Conservation (phyloP, 805 yeast genomes). For the Ogataea nonfermentans region DNA sequence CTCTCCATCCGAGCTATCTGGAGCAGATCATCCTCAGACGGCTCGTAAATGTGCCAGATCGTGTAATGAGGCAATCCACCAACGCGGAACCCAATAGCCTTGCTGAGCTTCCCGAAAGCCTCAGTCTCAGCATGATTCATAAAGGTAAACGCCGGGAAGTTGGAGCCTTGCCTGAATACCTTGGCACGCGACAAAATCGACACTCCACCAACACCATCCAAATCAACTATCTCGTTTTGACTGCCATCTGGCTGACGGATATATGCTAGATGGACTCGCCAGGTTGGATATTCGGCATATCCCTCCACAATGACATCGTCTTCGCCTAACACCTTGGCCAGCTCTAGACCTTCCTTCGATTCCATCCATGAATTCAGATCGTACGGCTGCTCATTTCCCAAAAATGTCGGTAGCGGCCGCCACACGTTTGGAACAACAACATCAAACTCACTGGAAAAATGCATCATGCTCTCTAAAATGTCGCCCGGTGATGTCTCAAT, state of each 20-base stretch:
- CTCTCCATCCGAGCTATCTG: constrained; percentile 70
- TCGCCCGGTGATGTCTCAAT: constrained; percentile 80
- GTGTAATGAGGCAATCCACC: constrained; percentile 91
- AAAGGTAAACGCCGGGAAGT: constrained; percentile 82
- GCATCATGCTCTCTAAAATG: constrained; percentile 72
- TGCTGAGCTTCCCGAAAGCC: constrained; percentile 82
- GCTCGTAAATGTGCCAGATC: constrained; percentile 88
- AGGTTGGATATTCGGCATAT: constrained; percentile 81
- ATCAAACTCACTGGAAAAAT: constrained; percentile 53
- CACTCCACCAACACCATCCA: constrained; percentile 89
- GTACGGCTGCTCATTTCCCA: constrained; percentile 90
- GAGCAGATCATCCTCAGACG: constrained; percentile 77
- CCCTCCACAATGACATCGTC: constrained; percentile 90
- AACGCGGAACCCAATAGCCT: constrained; percentile 72
- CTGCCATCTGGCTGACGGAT: constrained; percentile 60
- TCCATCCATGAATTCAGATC: constrained; percentile 97
- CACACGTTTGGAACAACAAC: constrained; percentile 88
- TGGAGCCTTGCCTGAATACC: constrained; percentile 74
- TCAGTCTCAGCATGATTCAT: constrained; percentile 87
- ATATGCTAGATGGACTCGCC: constrained; percentile 80
- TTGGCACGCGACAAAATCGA: constrained; percentile 74
- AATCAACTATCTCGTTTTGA: constrained; percentile 59
- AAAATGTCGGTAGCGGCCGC: constrained; percentile 93
- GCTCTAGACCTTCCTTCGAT: constrained; percentile 67
- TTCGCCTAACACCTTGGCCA: constrained; percentile 64